These are phyloP conservation scores for Litchi chinensis DNA, from an alignment of 345 rosid genomes.

Conservation along the genomic window DNA sequence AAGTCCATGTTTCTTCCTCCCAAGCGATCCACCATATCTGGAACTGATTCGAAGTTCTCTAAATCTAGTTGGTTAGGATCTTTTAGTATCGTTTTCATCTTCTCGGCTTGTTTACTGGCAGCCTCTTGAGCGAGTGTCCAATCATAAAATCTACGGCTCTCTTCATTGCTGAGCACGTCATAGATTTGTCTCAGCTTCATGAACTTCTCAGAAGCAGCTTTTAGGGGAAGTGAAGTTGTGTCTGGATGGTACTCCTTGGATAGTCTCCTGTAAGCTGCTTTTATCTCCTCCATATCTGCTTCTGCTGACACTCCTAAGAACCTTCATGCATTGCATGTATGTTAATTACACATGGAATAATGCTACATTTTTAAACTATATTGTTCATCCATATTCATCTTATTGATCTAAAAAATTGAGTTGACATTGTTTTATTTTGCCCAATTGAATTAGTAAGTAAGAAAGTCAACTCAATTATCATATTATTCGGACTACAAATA, in stretches of 20 bases:
- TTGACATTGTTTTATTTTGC: too few species aligned
- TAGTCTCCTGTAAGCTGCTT: constrained; percentile 78
- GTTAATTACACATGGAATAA: too few species aligned
- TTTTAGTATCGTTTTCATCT: constrained; percentile 66
- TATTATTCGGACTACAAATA: too few species aligned
- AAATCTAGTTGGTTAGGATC: constrained; percentile 72
- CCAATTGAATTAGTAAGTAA: too few species aligned
- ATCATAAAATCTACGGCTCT: constrained; percentile 76
- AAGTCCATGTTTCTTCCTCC: constrained; percentile 80
- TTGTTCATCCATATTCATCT: too few species aligned
- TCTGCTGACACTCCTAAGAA: constrained; percentile 71
- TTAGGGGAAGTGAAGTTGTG: constrained; percentile 84
- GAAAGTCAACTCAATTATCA: too few species aligned
- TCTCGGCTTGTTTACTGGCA: constrained; percentile 80
- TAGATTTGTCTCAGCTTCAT: constrained; percentile 72
- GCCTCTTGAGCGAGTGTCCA: constrained; percentile 95
- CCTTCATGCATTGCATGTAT: constrained; percentile 32
- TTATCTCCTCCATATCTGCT: constrained; percentile 87
- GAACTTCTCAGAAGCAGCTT: constrained; percentile 84
- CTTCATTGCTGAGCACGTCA: constrained; percentile 59
- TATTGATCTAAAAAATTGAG: too few species aligned
- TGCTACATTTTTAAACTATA: too few species aligned
- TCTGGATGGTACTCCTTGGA: constrained; percentile 97
- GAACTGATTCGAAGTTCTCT: constrained; percentile 46
- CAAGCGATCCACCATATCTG: constrained; percentile 84